Evolutionary conservation across 805 yeast species (phyloP).

Genomic region (Nematodospora valgi): DNA sequence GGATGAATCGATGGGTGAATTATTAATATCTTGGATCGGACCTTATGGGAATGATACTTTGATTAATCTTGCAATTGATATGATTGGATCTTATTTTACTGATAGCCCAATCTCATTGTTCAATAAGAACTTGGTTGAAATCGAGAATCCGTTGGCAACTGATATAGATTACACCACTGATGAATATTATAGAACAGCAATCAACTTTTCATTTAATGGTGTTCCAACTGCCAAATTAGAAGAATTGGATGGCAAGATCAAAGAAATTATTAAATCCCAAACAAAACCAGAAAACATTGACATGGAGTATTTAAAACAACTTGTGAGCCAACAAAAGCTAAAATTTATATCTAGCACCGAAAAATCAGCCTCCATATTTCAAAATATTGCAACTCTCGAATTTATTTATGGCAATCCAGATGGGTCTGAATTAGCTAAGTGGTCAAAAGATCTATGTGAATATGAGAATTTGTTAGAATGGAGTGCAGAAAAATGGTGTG

Average conservation of each 20-base stretch:
- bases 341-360: conserved; percentile 61
- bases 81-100: conserved; percentile 70
- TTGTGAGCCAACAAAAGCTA: conserved; percentile 62
- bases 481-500: conserved; percentile 67
- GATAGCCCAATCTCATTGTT: conserved; percentile 76
- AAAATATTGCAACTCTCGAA: conserved; percentile 68
- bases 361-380: conserved; percentile 56
- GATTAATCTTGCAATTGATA: conserved; percentile 64
- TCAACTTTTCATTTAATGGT: conserved; percentile 58
- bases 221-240: conserved; percentile 68
- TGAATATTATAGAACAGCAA: conserved; percentile 62
- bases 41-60: conserved; percentile 55
- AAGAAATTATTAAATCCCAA: conserved; percentile 53
- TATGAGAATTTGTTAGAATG: conserved; percentile 58
- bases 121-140: conserved; percentile 69
- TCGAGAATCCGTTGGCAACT: conserved; percentile 77
- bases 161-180: conserved; percentile 68
- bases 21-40: conserved; percentile 77
- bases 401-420: conserved; percentile 73
- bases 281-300: conserved; percentile 52
- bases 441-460: conserved; percentile 55
- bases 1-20: conserved; percentile 81
- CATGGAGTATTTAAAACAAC: conserved; percentile 59
- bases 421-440: conserved; percentile 54
- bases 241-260: conserved; percentile 50